phyloP scores from a whole-genome alignment of 352 stramenopile species.

The Pythium oligandrum region DNA sequence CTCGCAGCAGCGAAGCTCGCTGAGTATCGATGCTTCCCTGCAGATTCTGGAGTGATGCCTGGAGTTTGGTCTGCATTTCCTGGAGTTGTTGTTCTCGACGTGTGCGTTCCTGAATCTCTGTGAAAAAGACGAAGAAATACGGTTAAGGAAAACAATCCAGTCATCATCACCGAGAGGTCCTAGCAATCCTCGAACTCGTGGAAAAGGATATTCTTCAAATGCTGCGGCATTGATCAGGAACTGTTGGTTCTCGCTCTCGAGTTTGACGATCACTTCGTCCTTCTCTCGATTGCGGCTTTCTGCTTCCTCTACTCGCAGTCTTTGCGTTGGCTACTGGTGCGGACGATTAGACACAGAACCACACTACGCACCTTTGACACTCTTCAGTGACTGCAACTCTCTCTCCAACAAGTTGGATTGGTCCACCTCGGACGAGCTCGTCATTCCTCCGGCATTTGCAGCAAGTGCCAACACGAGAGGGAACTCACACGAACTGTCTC shows the following conservation, averaged over 20 bases:
- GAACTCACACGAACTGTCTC: constrained; percentile 77
- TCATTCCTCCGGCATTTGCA: constrained; percentile 66
- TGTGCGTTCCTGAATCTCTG: constrained; percentile 75
- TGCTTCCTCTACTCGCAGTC: neutral
- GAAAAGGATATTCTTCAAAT: constrained; percentile 85
- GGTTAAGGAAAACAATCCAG: constrained; percentile 47
- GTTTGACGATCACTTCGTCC: constrained; percentile 35
- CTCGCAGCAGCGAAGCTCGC: constrained; percentile 42
- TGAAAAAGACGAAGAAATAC: constrained; percentile 30
- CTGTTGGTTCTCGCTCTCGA: constrained; percentile 84
- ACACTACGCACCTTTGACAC: constrained; percentile 31
- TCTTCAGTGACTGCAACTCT: constrained; percentile 50
- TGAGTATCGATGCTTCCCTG: constrained; percentile 48
- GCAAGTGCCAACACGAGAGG: constrained; percentile 74
- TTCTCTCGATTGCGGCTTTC: neutral
- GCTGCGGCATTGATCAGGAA: constrained; percentile 75
- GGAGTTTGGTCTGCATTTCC: constrained; percentile 59
- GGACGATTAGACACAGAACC: too few species aligned
- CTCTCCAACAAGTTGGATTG: constrained; percentile 53
- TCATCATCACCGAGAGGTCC: neutral
- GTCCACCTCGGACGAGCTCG: constrained; percentile 62
- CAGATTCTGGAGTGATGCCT: constrained; percentile 57
- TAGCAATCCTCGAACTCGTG: neutral
- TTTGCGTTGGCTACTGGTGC: too few species aligned
- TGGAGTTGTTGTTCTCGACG: constrained; percentile 58